Percentiles rank a stretch among this genome's conserved stretches.
These are phyloP conservation scores for Trifolium subterraneum DNA, from an alignment of 306 rosid genomes.

Conservation along the genomic window DNA sequence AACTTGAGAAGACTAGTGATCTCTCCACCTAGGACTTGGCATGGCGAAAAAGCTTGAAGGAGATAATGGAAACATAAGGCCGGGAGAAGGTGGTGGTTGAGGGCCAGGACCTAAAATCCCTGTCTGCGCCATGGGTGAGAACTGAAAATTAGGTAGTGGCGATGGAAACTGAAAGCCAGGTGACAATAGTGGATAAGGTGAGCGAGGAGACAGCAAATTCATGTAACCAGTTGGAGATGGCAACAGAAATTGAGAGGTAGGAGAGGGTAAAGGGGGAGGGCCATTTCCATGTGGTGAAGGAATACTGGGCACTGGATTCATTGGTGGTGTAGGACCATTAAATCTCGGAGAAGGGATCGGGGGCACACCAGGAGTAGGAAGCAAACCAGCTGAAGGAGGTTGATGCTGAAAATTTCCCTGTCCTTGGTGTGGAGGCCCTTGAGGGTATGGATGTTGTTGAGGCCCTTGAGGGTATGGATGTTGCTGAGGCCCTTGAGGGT, in stretches of 20 bases:
- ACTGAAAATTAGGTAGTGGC: slow-evolving; percentile 75
- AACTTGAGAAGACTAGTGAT: slow-evolving; percentile 50
- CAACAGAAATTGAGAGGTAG: slow-evolving; percentile 82
- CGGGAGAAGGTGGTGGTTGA: slow-evolving; percentile 86
- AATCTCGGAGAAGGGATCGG: slow-evolving; percentile 57
- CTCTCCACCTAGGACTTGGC: slow-evolving; percentile 93
- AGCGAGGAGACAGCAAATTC: slow-evolving; percentile 74
- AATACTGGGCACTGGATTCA: slow-evolving; percentile 45
- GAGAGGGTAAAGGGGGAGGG: slow-evolving; percentile 78
- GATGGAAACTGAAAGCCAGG: slow-evolving; percentile 87
- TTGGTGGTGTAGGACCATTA: slow-evolving; percentile 57
- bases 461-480: slow-evolving; percentile 31
- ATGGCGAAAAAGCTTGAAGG: slow-evolving; percentile 81
- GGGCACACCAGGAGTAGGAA: slow-evolving; percentile 65
- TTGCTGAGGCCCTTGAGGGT: not conserved
- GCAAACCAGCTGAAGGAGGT: slow-evolving; percentile 58
- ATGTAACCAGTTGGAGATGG: slow-evolving; percentile 83
- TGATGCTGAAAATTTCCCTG: slow-evolving; percentile 48
- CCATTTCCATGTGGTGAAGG: slow-evolving; percentile 60
- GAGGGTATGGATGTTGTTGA: slow-evolving; percentile 4
- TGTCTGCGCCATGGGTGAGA: slow-evolving; percentile 71
- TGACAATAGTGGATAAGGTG: slow-evolving; percentile 79
- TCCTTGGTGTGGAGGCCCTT: slow-evolving; percentile 49
- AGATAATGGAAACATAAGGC: slow-evolving; percentile 71
- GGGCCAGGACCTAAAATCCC: slow-evolving; percentile 97